These are phyloP conservation scores for Fusarium poae DNA, from an alignment of 2,329 filamentous ascomycete species.

Conservation along the genomic window DNA sequence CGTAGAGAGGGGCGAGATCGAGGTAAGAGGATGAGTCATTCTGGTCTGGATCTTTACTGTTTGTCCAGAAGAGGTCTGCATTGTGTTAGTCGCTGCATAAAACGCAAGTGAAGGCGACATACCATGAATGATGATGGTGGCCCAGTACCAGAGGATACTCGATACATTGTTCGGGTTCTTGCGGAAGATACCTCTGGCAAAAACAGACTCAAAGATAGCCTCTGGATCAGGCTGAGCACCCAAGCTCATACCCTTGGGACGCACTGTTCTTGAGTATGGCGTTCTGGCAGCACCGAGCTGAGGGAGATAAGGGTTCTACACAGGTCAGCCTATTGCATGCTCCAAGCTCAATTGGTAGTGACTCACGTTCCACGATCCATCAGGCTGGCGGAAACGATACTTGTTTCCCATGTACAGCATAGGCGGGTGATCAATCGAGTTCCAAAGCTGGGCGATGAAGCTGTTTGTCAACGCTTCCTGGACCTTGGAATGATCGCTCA, in stretches of 20 bases:
- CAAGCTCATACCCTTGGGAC: conserved; percentile 69
- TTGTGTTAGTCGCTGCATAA: rapidly evolving
- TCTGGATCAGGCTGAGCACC: conserved; percentile 76
- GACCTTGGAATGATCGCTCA: conserved; percentile 72
- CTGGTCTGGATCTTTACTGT: conserved; percentile 68
- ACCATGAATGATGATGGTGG: conserved; percentile 80
- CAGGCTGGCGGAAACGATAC: conserved; percentile 74
- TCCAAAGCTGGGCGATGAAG: conserved; percentile 78
- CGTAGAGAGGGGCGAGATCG: conserved; percentile 79
- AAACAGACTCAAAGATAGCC: conserved; percentile 72
- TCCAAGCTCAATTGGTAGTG: rapidly evolving
- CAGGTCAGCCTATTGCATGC: conserved; percentile 2
- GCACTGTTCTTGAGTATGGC: conserved; percentile 74
- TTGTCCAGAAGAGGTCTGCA: conserved; percentile 77
- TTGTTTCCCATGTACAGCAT: conserved; percentile 73
- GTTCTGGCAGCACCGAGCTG: conserved; percentile 75
- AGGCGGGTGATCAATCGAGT: conserved; percentile 78
- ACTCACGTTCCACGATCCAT: conserved; percentile 75
- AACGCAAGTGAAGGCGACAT: background rate
- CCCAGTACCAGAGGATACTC: conserved; percentile 79
- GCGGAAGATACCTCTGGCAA: conserved; percentile 64
- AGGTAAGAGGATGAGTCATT: conserved; percentile 79
- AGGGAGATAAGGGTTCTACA: conserved; percentile 73
- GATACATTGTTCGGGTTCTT: conserved; percentile 79
- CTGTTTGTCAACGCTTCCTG: conserved; percentile 73